Conservation (phyloP, 176 grass and related monocot species). For the Puccinellia tenuiflora region DNA sequence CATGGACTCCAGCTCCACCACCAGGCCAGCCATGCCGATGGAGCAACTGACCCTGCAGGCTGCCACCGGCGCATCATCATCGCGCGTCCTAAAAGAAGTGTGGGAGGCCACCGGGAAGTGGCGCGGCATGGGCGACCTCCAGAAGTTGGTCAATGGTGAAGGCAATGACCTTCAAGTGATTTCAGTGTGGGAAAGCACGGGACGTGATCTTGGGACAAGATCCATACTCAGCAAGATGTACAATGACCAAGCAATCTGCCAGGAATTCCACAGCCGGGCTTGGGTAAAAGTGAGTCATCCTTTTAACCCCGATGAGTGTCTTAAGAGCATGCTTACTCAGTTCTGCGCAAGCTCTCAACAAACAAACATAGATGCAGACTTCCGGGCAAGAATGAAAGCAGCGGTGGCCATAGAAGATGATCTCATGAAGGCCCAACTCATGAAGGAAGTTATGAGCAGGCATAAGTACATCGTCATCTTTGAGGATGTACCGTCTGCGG, state of each 20-base stretch:
- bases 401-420: not conserved
- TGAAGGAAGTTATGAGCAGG: not conserved
- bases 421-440: not conserved
- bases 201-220: not conserved
- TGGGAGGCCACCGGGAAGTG: not conserved
- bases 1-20: not conserved
- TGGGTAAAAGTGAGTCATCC: not conserved
- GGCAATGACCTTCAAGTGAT: not conserved
- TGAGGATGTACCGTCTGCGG: not conserved
- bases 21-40: not conserved
- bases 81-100: not conserved
- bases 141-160: not conserved
- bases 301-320: not conserved
- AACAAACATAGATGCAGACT: not conserved
- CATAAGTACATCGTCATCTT: not conserved
- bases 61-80: not conserved
- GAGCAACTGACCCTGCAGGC: not conserved
- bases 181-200: not conserved
- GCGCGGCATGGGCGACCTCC: not conserved
- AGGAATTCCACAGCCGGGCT: not conserved
- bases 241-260: not conserved
- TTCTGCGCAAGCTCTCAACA: not conserved
- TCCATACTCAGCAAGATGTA: not conserved
- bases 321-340: not conserved
- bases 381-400: not conserved